Percentiles rank a stretch among this genome's conserved stretches.
Conservation (phyloP, 768 basidiomycete species). For the Leccinum obscurum region DNA sequence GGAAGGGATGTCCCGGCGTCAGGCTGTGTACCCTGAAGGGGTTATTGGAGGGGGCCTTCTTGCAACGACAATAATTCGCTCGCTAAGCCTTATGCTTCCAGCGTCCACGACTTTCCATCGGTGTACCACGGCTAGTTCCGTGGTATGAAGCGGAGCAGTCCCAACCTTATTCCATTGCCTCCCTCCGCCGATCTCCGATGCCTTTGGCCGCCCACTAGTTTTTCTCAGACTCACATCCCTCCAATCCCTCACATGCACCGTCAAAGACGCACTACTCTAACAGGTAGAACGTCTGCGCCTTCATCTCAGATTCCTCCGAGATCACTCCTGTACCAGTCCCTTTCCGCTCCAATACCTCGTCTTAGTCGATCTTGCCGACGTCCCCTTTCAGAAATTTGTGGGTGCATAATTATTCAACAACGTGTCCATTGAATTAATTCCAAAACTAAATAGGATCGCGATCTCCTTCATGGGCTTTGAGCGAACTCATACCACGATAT, state of each 20-base stretch:
- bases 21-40: too few species aligned
- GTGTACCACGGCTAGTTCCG: too few species aligned
- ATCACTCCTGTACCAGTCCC: constrained; percentile 20
- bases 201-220: constrained; percentile 65
- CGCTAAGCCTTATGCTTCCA: too few species aligned
- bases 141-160: not conserved
- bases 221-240: constrained; percentile 50
- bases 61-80: too few species aligned
- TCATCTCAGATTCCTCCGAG: constrained; percentile 53
- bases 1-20: too few species aligned
- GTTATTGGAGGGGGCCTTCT: too few species aligned
- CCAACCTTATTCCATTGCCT: constrained; percentile 49
- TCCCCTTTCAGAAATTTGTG: constrained; percentile 60
- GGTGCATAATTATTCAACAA: constrained; percentile 26
- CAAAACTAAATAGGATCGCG: constrained; percentile 46
- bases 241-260: constrained; percentile 36
- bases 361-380: constrained; percentile 60
- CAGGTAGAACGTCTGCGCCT: constrained; percentile 58
- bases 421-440: constrained; percentile 3
- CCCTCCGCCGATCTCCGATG: constrained; percentile 53
- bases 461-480: constrained; percentile 64
- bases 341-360: constrained; percentile 66
- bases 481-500: constrained; percentile 67
- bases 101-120: too few species aligned
- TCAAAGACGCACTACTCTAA: constrained; percentile 45